Evolutionary conservation across 2,329 filamentous ascomycete genomes (phyloP), one percentile per base, ranked within the genome.

Genomic region (Emydomyces testavorans): DNA sequence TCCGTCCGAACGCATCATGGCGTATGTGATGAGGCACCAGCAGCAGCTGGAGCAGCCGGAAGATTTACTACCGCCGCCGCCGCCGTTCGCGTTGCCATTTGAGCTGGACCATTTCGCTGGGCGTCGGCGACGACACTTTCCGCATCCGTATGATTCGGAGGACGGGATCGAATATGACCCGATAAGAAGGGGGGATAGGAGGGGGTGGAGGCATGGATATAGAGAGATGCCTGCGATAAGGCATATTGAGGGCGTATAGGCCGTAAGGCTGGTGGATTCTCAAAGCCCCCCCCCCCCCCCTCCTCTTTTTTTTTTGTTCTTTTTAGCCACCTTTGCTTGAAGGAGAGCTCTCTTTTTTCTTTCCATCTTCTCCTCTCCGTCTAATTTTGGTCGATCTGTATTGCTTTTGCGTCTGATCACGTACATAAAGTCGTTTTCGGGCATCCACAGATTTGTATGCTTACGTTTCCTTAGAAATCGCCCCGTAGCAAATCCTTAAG

Each of bases 1-100:
- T 10, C 36, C 45, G 28, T 47, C 45, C 18, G 15, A 24, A 10
- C 45, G 45, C 7, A 47, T 47, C 35, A 39, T 39, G 28, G 5
- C 7, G n/a, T 47, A 20, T 35, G 45, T 47, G 18, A 40, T 6
- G n/a, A 6, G 6, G n/a, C 7, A 34, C 11, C 36, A 32, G 10
- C 13, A n/a, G 24, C 15, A 4, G 16, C 18, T 8, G 5, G 24
- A 20, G 34, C 23, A 24, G n/a, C n/a, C n/a, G 6, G 45, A 35
- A n/a, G 43, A 37, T 4, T 24, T 15, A 15, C 1, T 20, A 16
- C 15, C 4, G n/a, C 15, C 8, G n/a, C 3, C 6, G 2, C 11
- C 32, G 5, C 24, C 34, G 23, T 38, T 31, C 15, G 32, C 15
- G 29, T 18, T 37, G 16, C 23, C 34, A 1, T 24, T 40, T 23